Base-by-base conservation (phyloP, 441 rosid genomes). In the Adansonia grandidieri region DNA sequence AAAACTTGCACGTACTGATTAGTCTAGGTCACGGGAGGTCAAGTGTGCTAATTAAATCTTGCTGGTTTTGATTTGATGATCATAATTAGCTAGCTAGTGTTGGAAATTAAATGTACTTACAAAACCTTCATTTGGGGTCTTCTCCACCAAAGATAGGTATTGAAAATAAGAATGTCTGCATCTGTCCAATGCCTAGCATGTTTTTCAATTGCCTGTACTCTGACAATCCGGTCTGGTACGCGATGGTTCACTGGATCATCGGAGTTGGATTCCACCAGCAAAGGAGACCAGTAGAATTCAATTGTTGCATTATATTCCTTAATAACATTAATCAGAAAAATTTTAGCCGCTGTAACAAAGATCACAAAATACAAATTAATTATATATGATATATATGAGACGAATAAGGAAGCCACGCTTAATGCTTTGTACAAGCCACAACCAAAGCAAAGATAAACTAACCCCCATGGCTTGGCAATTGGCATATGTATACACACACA, bases 101-200 rank as follows among this genome's bases (percentile, higher is more conserved):
- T 15, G 2, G 40, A 32, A 48, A 54, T 32, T 32, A 32, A 32
- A 74, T 48, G 74, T 78, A 72, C 94, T 91, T 83, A 91, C 94
- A 89, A 15, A 50, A 89, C 85, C 64, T 85, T 86, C 80, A 91
- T 91, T 74, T 80, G 72, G 64, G 85, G 78, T 65, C 82, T 80
- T 81, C 89, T 84, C 94, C 94, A 89, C 94, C 94, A 91, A 32
- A 88, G 87, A 65, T 89, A 91, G 9, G 90, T 86, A 79, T 91
- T 88, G 64, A 89, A 89, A 17, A 91, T 85, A 44, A 91, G 86
- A 28, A 88, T 77, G 84, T 91, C 91, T 8, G 90, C 87, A 14
- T 89, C 77, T 0, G 90, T 86, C 94, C 94, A 91, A 45, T 82
- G 87, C 82, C 85, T 84, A 0, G 91, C 94, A 78, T 91, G 94